These are phyloP conservation scores for Cyathus striatus DNA, from an alignment of 768 basidiomycete species.

Conservation along the genomic window DNA sequence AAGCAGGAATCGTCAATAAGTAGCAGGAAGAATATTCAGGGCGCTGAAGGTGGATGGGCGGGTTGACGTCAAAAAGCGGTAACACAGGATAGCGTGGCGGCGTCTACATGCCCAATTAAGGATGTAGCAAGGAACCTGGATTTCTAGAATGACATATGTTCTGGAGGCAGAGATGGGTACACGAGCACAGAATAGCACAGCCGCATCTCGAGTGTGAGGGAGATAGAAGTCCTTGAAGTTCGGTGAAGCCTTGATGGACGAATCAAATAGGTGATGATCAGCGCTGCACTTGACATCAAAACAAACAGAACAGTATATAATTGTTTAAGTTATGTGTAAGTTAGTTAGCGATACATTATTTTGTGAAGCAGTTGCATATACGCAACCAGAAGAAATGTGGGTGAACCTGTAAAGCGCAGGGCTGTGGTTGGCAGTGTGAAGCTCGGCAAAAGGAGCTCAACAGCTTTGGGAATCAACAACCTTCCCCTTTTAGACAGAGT, in stretches of 20 bases:
- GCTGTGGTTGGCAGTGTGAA: slow-evolving; percentile 1
- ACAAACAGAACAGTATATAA: too few relatives aligned
- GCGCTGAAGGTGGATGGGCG: too few relatives aligned
- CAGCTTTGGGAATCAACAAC: slow-evolving; percentile 1
- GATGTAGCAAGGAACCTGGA: neutral
- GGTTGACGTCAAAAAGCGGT: neutral
- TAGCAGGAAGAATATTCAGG: too few relatives aligned
- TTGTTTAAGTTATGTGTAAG: too few relatives aligned
- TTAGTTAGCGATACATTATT: too few relatives aligned
- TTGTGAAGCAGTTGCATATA: too few relatives aligned
- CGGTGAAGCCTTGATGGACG: too few relatives aligned
- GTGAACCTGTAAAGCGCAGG: neutral
- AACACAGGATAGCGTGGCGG: neutral
- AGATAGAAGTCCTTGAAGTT: neutral
- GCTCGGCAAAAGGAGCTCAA: neutral
- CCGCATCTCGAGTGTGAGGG: neutral
- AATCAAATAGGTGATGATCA: neutral
- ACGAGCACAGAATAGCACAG: neutral
- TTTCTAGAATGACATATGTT: slow-evolving; percentile 2
- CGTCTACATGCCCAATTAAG: neutral
- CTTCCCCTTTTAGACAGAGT: neutral
- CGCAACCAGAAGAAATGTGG: too few relatives aligned
- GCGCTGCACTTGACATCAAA: neutral
- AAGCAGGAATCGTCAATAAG: neutral
- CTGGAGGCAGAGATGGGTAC: too few relatives aligned